Conservation (phyloP, 2,329 filamentous ascomycete genomes). For the Colletotrichum siamense region DNA sequence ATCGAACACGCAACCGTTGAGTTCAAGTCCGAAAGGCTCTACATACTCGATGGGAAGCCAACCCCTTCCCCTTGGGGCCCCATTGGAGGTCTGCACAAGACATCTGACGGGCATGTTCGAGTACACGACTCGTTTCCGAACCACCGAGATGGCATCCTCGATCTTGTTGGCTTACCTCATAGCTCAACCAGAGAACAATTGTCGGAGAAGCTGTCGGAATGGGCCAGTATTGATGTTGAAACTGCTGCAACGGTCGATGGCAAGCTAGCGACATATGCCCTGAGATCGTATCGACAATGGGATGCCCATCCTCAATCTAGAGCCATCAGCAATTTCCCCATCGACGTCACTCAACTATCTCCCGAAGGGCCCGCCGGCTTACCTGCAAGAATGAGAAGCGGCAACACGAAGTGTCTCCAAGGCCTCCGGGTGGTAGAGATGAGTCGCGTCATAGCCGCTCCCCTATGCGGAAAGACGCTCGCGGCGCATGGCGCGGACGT, state of each 20-base stretch:
- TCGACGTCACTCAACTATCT: slow-evolving; percentile 42
- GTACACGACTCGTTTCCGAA: slow-evolving; percentile 61
- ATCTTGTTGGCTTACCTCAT: slow-evolving; percentile 43
- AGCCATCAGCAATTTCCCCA: slow-evolving; percentile 50
- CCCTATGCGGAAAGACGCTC: slow-evolving; percentile 35
- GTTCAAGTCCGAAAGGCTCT: slow-evolving; percentile 58
- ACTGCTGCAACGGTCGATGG: slow-evolving; percentile 41
- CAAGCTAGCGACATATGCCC: slow-evolving; percentile 50
- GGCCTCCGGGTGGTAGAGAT: slow-evolving; percentile 39
- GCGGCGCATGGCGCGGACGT: slow-evolving; percentile 38
- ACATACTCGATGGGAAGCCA: slow-evolving; percentile 44
- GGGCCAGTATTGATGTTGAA: slow-evolving; percentile 55
- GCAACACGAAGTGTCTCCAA: slow-evolving; percentile 34
- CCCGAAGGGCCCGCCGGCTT: slow-evolving; percentile 18
- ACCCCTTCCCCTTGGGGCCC: slow-evolving; percentile 39
- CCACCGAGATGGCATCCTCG: slow-evolving; percentile 48
- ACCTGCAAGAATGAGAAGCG: slow-evolving; percentile 35
- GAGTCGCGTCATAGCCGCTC: slow-evolving; percentile 39
- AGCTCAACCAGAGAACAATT: slow-evolving; percentile 43
- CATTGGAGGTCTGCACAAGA: slow-evolving; percentile 57
- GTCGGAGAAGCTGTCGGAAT: slow-evolving; percentile 36
- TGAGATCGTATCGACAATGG: slow-evolving; percentile 58
- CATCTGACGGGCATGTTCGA: slow-evolving; percentile 56
- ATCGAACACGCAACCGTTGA: slow-evolving; percentile 53
- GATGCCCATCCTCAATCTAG: slow-evolving; percentile 51